Conservation (phyloP, 345 rosid species). For the rapeseed (Brassica napus) region Da-Ae NC_063442.1:37168001-37168500, state of each 20-base stretch:
- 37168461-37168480: not conserved
- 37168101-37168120: not conserved
- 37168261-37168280: not conserved
- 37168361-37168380: not conserved
- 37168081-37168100: not conserved
- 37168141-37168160: not conserved
- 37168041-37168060: conserved; percentile 18
- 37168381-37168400: not conserved
- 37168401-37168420: not conserved
- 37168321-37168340: not conserved
- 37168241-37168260: not conserved
- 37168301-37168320: not conserved
- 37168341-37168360: not conserved
- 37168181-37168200: not conserved
- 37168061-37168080: conserved; percentile 25
- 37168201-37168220: not conserved
- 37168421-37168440: not conserved
- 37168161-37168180: not conserved
- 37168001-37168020: conserved; percentile 45
- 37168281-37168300: not conserved
- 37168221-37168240: not conserved
- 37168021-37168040: conserved; percentile 38
- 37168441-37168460: not conserved
- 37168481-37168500: not conserved
- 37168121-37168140: not conserved